Conservation (phyloP, 2,329 filamentous ascomycete genomes). For the Karstenula rhodostoma region DNA sequence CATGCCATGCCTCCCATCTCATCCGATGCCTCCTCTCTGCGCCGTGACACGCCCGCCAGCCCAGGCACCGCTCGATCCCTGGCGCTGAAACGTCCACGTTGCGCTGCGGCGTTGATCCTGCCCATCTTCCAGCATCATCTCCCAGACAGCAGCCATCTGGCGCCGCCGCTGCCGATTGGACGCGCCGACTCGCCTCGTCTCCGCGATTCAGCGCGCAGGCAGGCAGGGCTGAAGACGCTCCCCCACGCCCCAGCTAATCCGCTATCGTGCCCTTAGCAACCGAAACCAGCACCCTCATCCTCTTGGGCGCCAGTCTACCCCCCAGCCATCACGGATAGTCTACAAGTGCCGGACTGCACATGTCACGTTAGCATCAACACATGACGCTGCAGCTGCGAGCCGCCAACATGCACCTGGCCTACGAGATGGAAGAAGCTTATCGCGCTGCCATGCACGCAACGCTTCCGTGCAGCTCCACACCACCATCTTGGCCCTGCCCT, state of each 20-base stretch:
- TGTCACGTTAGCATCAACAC: neutral
- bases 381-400: neutral
- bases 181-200: constrained; percentile 9
- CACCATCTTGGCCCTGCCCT: constrained; percentile 21
- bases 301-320: neutral
- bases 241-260: constrained; percentile 13
- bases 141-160: constrained; percentile 18
- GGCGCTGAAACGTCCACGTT: constrained; percentile 13
- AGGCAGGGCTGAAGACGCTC: constrained; percentile 21
- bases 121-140: neutral
- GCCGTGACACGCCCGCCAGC: constrained; percentile 6
- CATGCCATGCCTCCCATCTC: too few species aligned
- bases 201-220: constrained; percentile 22
- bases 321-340: neutral
- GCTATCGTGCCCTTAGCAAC: constrained; percentile 6
- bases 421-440: constrained; percentile 39
- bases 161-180: constrained; percentile 24
- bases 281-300: neutral
- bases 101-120: neutral
- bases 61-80: constrained; percentile 23
- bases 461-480: constrained; percentile 31
- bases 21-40: constrained; percentile 15
- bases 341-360: too few species aligned
- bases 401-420: constrained; percentile 20
- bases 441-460: constrained; percentile 31